Conservation (phyloP, 192 early-diverging fungal genomes). For the Jimgerdemannia flammicorona region DNA sequence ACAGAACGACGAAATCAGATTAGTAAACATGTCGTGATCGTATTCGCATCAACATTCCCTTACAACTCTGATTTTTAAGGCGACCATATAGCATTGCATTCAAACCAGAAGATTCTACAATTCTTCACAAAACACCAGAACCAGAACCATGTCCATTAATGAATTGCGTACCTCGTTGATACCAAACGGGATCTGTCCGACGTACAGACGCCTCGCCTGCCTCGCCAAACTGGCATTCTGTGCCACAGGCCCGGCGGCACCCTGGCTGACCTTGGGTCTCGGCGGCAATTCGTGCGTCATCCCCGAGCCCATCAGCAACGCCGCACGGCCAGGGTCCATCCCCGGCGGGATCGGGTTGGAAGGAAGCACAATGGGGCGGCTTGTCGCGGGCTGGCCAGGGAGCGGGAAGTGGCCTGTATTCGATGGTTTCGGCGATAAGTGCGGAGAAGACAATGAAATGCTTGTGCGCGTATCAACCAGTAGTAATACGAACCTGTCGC, state of each 20-base stretch:
- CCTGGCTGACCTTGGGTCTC: conserved; percentile 41
- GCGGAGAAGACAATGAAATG: conserved; percentile 23
- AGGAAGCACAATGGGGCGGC: conserved; percentile 45
- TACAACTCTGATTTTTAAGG: not conserved
- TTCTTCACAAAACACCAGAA: not conserved
- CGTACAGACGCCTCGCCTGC: conserved; percentile 86
- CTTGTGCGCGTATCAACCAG: conserved; percentile 7
- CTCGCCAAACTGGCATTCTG: conserved; percentile 54
- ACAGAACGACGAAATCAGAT: too few relatives aligned
- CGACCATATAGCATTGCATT: not conserved
- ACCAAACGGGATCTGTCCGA: conserved; percentile 84
- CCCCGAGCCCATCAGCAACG: conserved; percentile 44
- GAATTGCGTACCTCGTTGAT: conserved; percentile 58
- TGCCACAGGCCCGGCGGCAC: conserved; percentile 44
- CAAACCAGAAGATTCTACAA: not conserved
- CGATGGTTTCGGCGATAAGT: not conserved
- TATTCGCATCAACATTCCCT: too few relatives aligned
- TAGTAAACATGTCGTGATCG: too few relatives aligned
- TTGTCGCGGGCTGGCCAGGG: conserved; percentile 55
- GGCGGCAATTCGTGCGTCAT: conserved; percentile 17
- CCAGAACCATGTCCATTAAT: not conserved
- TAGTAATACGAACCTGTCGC: conserved; percentile 59
- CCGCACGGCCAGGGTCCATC: conserved; percentile 50
- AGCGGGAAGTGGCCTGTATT: conserved; percentile 69
- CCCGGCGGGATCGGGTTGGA: conserved; percentile 31